These are phyloP conservation scores for Cinnamomum chago DNA, from an alignment of 164 flowering plant species.

Conservation along the genomic window DNA sequence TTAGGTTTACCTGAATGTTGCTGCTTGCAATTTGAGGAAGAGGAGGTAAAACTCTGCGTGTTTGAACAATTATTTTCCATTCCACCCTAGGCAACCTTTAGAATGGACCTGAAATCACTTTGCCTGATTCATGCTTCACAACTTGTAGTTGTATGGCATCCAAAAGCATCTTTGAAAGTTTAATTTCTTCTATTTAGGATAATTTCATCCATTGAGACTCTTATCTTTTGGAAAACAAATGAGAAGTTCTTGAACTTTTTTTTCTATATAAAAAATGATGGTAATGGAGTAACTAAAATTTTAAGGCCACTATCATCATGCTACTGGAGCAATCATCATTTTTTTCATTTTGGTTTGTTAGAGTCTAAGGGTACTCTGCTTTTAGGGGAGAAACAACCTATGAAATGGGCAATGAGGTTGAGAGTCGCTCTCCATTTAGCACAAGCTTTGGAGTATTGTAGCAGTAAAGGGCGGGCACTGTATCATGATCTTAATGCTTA, in stretches of 20 bases:
- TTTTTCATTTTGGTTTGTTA: not conserved
- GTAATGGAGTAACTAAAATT: not conserved
- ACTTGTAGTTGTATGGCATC: not conserved
- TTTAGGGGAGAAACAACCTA: slow-evolving; percentile 22
- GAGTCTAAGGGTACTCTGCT: not conserved
- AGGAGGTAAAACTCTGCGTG: too few relatives aligned
- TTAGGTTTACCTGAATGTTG: not conserved
- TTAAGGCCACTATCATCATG: not conserved
- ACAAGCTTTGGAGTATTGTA: slow-evolving; percentile 24
- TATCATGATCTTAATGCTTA: slow-evolving; percentile 26
- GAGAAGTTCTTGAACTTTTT: too few relatives aligned
- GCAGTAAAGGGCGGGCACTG: slow-evolving; percentile 19
- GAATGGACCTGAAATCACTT: not conserved
- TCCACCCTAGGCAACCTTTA: not conserved
- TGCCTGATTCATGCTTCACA: not conserved
- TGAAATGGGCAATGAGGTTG: slow-evolving; percentile 25
- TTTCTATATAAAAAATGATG: not conserved
- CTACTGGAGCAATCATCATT: not conserved
- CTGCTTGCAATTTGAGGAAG: not conserved
- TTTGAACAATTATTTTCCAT: not conserved
- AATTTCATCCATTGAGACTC: not conserved
- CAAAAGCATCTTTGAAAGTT: not conserved
- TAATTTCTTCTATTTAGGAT: not conserved
- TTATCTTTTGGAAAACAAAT: not conserved
- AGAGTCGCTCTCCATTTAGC: slow-evolving; percentile 23